Evolutionary conservation across 768 basidiomycete species (phyloP).

Genomic region (Lyophyllum atratum): DNA sequence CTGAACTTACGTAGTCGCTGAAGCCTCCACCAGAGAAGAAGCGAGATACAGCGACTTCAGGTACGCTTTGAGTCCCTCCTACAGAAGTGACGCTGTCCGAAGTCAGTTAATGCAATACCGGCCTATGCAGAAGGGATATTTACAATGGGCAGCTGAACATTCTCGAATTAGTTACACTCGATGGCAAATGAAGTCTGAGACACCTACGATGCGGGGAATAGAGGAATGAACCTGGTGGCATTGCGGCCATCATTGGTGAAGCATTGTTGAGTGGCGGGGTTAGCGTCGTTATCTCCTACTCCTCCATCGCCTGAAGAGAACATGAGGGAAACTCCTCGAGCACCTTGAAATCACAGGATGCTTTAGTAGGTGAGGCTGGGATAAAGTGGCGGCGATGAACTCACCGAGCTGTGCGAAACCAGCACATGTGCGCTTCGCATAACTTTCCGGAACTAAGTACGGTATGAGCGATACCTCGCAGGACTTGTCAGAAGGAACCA

Average conservation of each 20-base stretch:
- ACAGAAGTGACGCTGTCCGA: conserved; percentile 63
- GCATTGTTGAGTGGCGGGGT: conserved; percentile 55
- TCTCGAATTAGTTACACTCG: conserved; percentile 14
- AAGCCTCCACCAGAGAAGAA: conserved; percentile 76
- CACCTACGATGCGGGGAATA: conserved; percentile 57
- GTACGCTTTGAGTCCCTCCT: conserved; percentile 56
- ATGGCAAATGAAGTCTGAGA: conserved; percentile 26
- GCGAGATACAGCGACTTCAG: conserved; percentile 52
- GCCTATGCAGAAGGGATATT: conserved; percentile 13
- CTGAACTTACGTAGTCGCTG: conserved; percentile 55
- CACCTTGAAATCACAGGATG: conserved; percentile 35
- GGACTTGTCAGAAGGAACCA: background rate
- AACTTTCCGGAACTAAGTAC: conserved; percentile 50
- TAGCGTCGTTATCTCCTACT: conserved; percentile 57
- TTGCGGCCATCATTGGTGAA: conserved; percentile 62
- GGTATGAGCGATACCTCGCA: background rate
- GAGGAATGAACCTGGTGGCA: conserved; percentile 48
- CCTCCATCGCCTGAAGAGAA: conserved; percentile 69
- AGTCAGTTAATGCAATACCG: background rate
- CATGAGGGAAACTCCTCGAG: conserved; percentile 60
- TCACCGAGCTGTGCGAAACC: conserved; percentile 63
- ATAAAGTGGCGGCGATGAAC: background rate
- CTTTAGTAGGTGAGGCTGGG: background rate
- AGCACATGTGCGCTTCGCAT: conserved; percentile 53
- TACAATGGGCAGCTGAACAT: conserved; percentile 47